A percentile compares a stretch with the other conserved stretches of the same genome.
Conservation (phyloP, 257 asterid genomes). For the Nyctanthes arbortristis region DNA sequence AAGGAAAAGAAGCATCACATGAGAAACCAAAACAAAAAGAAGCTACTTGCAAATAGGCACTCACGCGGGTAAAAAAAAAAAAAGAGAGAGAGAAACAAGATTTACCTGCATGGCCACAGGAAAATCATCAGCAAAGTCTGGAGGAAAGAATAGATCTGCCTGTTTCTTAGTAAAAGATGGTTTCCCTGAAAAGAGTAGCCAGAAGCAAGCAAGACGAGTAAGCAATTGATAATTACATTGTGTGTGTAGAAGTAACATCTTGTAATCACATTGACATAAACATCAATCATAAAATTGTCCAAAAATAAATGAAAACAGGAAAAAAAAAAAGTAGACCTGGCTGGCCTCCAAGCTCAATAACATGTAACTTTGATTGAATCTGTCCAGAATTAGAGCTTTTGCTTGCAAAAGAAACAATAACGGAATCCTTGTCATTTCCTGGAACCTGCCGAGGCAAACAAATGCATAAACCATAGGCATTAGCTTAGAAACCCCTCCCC, state of each 20-base stretch:
- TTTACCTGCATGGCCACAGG: constrained; percentile 96
- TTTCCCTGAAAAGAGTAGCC: constrained; percentile 52
- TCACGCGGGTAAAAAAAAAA: neutral
- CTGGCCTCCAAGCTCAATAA: constrained; percentile 77
- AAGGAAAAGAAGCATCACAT: constrained; percentile 11
- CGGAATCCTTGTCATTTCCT: constrained; percentile 88
- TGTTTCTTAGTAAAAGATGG: constrained; percentile 86
- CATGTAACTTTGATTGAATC: constrained; percentile 62
- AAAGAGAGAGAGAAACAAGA: neutral
- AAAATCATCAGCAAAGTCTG: constrained; percentile 91
- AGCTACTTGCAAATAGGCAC: neutral
- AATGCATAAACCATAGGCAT: constrained; percentile 13
- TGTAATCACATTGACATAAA: neutral
- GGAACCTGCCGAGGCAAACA: constrained; percentile 50
- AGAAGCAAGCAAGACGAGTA: constrained; percentile 19
- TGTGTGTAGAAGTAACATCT: constrained; percentile 3
- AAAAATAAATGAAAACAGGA: constrained; percentile 3
- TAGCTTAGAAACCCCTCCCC: constrained; percentile 3
- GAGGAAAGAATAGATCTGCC: constrained; percentile 95
- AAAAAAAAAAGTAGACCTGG: constrained; percentile 47
- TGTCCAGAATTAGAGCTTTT: constrained; percentile 68
- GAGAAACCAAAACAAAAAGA: constrained; percentile 16
- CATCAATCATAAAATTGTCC: neutral
- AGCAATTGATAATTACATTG: neutral
- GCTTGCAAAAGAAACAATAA: constrained; percentile 81